Base-by-base conservation (phyloP, 192 early-diverging fungal species). In the Allomyces javanicus region DNA sequence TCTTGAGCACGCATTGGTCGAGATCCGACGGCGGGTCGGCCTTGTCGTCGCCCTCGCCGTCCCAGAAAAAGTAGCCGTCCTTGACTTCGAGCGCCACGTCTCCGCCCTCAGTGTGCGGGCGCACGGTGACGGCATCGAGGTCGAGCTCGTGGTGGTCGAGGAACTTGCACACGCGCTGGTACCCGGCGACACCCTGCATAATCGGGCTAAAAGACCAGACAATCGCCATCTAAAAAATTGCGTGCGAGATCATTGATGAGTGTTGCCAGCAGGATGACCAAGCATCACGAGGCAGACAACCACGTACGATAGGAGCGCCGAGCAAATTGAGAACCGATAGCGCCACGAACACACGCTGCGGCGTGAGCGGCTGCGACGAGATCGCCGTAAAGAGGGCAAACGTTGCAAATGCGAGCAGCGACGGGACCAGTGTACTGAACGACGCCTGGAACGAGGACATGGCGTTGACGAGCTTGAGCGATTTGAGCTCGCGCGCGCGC, bases 401-500 rank as follows among this genome's bases (percentile, higher is more conserved):
- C 9, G 50, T 58, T 1, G 21, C 50, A n/a, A 58, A 58, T 12
- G 50, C 50, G 50, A 58, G 50, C 50, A 58, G 50, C 17, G 50
- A 58, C 50, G 50, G 50, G 17, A 58, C 50, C 17, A 58, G 50
- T 3, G 50, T 58, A 14, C 17, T 21, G 5, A 58, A 58, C 50
- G 50, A 14, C 17, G 50, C 50, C 21, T 58, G 50, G 50, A 4
- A 14, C 21, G 50, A 58, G 50, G 21, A n/a, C 50, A 58, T 58
- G 1, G 17, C 50, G 50, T 58, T 58, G 50, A 73, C 45, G 9
- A 45, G 62, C 14, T 44, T 33, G 23, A 73, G 69, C 58, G 62
- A 67, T 3, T 45, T 26, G 44, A 75, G 33, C 63, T 75, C 74
- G 43, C 62, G 44, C 4, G 65, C 44, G 27, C 74, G 66, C 21